phyloP scores from a whole-genome alignment of 1,139 yeast genomes.

The Spencermartinsiella ligniputridi region DNA sequence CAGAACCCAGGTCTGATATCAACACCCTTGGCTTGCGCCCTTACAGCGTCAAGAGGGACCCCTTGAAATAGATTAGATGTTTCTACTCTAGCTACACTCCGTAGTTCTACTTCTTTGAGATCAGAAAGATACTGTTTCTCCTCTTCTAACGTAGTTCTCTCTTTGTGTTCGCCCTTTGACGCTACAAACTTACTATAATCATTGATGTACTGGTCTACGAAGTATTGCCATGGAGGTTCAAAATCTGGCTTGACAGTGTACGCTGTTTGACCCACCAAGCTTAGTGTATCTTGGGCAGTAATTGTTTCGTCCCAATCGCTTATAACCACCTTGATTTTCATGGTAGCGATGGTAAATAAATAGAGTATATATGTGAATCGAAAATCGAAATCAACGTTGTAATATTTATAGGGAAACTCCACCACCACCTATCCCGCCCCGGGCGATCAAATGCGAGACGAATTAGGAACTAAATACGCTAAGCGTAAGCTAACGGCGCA shows the following conservation, averaged over 20 bases:
- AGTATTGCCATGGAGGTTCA: slow-evolving; percentile 43
- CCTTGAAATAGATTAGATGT: slow-evolving; percentile 43
- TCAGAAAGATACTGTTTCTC: slow-evolving; percentile 47
- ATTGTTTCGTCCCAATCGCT: slow-evolving; percentile 74
- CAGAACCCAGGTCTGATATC: slow-evolving; percentile 43
- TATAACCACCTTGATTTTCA: too few species aligned
- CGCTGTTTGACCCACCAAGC: slow-evolving; percentile 49
- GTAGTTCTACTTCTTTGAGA: slow-evolving; percentile 44
- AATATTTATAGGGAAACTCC: too few species aligned
- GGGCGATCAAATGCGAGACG: too few species aligned
- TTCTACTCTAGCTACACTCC: slow-evolving; percentile 48
- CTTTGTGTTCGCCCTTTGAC: slow-evolving; percentile 7
- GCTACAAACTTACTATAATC: slow-evolving; percentile 31
- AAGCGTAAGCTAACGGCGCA: too few species aligned
- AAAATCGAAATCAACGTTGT: too few species aligned
- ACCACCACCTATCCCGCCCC: too few species aligned
- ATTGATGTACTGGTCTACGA: slow-evolving; percentile 42
- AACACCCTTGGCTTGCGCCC: slow-evolving; percentile 37
- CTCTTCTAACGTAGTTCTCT: slow-evolving; percentile 24
- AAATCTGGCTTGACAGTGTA: slow-evolving; percentile 39
- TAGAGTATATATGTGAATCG: too few species aligned
- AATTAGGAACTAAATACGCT: too few species aligned
- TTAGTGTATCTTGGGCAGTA: slow-evolving; percentile 54
- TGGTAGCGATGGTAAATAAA: too few species aligned
- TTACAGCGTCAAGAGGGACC: slow-evolving; percentile 35